Conservation (phyloP, 2,329 filamentous ascomycete genomes). For the Cladosporium sp. region DNA sequence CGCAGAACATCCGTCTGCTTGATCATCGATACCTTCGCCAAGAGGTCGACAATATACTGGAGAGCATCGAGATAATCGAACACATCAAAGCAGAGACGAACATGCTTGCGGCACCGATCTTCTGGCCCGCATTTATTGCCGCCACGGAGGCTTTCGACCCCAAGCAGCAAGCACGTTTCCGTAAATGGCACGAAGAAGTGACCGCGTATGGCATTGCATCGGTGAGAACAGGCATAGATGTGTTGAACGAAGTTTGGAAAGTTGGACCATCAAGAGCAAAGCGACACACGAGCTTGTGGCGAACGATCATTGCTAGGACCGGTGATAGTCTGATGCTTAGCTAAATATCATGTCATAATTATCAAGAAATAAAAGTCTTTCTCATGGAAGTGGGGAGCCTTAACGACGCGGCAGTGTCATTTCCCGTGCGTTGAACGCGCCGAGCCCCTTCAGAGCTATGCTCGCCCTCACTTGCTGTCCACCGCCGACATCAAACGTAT, state of each 20-base stretch:
- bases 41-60: neutral
- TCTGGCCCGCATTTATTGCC: conserved; percentile 12
- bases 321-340: neutral
- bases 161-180: conserved; percentile 8
- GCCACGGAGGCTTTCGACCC: neutral
- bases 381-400: neutral
- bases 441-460: conserved; percentile 38
- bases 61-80: conserved; percentile 15
- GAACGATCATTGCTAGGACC: neutral
- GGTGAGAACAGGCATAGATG: conserved; percentile 8
- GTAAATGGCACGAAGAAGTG: conserved; percentile 10
- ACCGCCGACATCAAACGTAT: conserved; percentile 39
- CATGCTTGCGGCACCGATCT: conserved; percentile 10
- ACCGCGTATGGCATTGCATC: conserved; percentile 8
- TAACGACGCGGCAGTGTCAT: conserved; percentile 5
- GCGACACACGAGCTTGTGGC: neutral
- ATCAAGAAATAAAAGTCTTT: neutral
- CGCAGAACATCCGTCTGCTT: conserved; percentile 4
- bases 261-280: neutral
- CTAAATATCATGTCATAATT: neutral
- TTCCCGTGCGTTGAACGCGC: conserved; percentile 17
- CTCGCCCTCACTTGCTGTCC: conserved; percentile 40
- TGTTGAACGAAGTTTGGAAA: conserved; percentile 2
- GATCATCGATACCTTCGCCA: conserved; percentile 6
- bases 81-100: conserved; percentile 15